Evolutionary conservation across 495 filamentous ascomycete species (phyloP).

Genomic region (Usnea hakonensis): DNA sequence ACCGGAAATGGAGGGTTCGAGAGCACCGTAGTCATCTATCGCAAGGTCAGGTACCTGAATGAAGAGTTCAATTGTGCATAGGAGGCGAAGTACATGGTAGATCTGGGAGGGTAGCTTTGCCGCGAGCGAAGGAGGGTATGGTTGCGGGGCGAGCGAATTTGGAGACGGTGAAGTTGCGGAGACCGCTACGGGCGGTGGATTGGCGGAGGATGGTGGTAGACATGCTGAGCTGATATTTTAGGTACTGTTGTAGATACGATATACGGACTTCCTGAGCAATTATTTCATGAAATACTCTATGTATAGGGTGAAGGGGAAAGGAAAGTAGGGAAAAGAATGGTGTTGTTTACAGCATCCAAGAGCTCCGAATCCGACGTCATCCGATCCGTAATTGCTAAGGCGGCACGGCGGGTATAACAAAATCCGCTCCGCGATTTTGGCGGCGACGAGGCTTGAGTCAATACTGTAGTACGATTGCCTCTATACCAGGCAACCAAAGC

Average conservation of each 20-base stretch:
- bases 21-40: slow-evolving; percentile 77
- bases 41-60: background rate
- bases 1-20: slow-evolving; percentile 90
- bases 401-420: background rate
- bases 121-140: slow-evolving; percentile 68
- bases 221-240: slow-evolving; percentile 32
- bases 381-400: background rate
- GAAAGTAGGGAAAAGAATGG: background rate
- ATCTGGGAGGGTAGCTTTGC: slow-evolving; percentile 90
- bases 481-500: background rate
- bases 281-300: background rate
- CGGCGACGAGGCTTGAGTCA: background rate
- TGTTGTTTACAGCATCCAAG: background rate
- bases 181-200: slow-evolving; percentile 43
- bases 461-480: background rate
- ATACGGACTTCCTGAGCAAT: background rate
- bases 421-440: background rate
- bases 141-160: slow-evolving; percentile 52
- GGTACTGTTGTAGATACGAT: background rate
- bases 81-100: slow-evolving; percentile 64
- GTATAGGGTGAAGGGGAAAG: background rate
- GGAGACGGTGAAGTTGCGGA: slow-evolving; percentile 44
- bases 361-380: slow-evolving; percentile 8
- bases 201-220: slow-evolving; percentile 47
- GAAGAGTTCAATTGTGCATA: background rate